A percentile compares a stretch with the other conserved stretches of the same genome.
phyloP scores from a whole-genome alignment of 768 basidiomycete genomes.

The Mycena leptocephala region DNA sequence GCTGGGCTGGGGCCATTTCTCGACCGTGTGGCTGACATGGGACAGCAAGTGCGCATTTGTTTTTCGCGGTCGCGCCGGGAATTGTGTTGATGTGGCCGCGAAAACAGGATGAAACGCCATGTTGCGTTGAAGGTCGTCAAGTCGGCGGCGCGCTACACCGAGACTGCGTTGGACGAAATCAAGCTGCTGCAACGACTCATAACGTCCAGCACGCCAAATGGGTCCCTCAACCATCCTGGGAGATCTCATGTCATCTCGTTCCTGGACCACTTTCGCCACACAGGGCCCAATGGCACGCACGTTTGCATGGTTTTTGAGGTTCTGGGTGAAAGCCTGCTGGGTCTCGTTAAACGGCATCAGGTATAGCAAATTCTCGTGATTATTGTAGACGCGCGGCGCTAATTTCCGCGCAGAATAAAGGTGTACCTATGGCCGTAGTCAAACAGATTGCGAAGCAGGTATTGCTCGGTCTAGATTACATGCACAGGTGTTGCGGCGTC shows the following conservation, averaged over 20 bases:
- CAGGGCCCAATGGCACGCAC: constrained; percentile 96
- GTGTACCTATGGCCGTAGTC: constrained; percentile 93
- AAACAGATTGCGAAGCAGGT: constrained; percentile 98
- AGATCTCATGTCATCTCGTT: constrained; percentile 96
- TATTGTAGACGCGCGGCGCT: not conserved
- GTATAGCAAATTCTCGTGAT: not conserved
- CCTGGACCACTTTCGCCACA: constrained; percentile 97
- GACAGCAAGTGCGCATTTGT: constrained; percentile 78
- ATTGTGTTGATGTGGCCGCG: constrained; percentile 36
- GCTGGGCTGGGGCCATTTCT: constrained; percentile 96
- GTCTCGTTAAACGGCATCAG: constrained; percentile 95
- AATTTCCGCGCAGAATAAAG: constrained; percentile 79
- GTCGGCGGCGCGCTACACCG: constrained; percentile 96
- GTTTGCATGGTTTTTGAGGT: constrained; percentile 99
- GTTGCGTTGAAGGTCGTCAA: constrained; percentile 99
- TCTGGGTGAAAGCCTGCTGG: constrained; percentile 95
- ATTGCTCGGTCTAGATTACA: constrained; percentile 95
- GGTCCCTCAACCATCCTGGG: constrained; percentile 82
- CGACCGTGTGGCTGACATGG: constrained; percentile 92
- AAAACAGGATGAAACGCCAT: constrained; percentile 89
- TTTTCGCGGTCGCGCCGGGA: constrained; percentile 14
- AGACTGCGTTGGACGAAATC: constrained; percentile 99
- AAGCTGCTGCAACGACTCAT: constrained; percentile 97
- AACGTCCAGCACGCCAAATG: constrained; percentile 79
- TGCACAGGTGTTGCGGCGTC: constrained; percentile 97